Evolutionary conservation across 345 rosid species (phyloP).

Genomic region (Excoecaria agallocha): DNA sequence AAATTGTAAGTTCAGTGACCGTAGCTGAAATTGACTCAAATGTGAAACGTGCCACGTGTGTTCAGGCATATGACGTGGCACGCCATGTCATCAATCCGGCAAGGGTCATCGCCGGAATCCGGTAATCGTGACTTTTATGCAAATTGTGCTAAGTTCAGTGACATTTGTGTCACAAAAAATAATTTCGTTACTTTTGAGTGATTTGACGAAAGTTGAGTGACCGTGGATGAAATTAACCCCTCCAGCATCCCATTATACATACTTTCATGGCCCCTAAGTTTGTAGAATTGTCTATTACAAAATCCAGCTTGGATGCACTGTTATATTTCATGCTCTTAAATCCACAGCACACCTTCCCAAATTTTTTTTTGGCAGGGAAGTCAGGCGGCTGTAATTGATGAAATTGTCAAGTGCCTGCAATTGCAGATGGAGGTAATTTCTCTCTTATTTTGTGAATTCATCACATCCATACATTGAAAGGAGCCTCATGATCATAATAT

Average conservation of each 20-base stretch:
- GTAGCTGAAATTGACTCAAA: too few species aligned
- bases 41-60: too few species aligned
- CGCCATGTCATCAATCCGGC: too few species aligned
- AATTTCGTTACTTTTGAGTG: too few species aligned
- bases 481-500: background rate
- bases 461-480: background rate
- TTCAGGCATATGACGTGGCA: too few species aligned
- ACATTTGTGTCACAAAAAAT: too few species aligned
- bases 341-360: background rate
- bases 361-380: constrained; percentile 29
- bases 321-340: background rate
- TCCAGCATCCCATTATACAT: background rate
- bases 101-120: too few species aligned
- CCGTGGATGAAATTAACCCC: too few species aligned
- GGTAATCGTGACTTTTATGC: too few species aligned
- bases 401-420: constrained; percentile 55
- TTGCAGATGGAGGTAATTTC: constrained; percentile 50
- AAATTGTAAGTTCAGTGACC: too few species aligned
- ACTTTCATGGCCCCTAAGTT: background rate
- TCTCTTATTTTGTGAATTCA: background rate
- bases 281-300: background rate
- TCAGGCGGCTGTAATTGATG: constrained; percentile 37
- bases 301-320: background rate
- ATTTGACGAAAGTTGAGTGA: too few species aligned
- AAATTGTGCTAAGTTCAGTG: too few species aligned